Conservation (phyloP, 2,329 filamentous ascomycete genomes). For the Aspergillus ustus region DNA sequence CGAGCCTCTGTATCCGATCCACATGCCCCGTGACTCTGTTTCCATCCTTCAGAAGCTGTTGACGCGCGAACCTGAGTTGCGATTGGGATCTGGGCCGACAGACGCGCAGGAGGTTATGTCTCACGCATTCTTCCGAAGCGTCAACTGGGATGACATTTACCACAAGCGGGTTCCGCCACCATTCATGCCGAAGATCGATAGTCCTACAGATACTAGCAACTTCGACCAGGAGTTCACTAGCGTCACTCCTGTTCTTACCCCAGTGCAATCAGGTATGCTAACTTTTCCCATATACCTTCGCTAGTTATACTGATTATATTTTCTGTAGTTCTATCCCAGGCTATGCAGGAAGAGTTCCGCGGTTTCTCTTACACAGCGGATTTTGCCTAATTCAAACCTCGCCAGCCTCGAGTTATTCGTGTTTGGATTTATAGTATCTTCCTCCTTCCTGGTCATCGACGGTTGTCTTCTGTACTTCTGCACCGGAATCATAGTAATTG, state of each 20-base stretch:
- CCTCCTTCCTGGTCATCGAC: constrained; percentile 26
- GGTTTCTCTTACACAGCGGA: constrained; percentile 97
- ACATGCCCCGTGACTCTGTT: constrained; percentile 97
- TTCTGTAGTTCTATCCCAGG: constrained; percentile 82
- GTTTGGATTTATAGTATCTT: constrained; percentile 25
- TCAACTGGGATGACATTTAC: constrained; percentile 99
- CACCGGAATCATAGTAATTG: constrained; percentile 28
- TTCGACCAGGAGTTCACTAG: constrained; percentile 99
- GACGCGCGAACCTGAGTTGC: constrained; percentile 90
- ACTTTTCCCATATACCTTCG: background rate
- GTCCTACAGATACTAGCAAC: constrained; percentile 97
- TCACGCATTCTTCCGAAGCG: constrained; percentile 95
- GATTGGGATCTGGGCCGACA: constrained; percentile 90
- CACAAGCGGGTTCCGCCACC: constrained; percentile 89
- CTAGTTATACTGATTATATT: constrained; percentile 24
- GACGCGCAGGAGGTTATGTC: constrained; percentile 99
- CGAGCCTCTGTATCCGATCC: constrained; percentile 95
- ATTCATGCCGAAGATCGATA: constrained; percentile 88
- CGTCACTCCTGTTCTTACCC: constrained; percentile 94
- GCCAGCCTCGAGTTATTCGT: constrained; percentile 8
- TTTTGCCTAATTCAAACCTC: constrained; percentile 64
- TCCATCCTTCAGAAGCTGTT: constrained; percentile 97
- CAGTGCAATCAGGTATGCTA: constrained; percentile 88
- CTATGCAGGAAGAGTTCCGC: constrained; percentile 99
- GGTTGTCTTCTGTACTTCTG: constrained; percentile 27